Conservation (phyloP, 2,329 filamentous ascomycete species). For the Phialocephala sp. region DNA sequence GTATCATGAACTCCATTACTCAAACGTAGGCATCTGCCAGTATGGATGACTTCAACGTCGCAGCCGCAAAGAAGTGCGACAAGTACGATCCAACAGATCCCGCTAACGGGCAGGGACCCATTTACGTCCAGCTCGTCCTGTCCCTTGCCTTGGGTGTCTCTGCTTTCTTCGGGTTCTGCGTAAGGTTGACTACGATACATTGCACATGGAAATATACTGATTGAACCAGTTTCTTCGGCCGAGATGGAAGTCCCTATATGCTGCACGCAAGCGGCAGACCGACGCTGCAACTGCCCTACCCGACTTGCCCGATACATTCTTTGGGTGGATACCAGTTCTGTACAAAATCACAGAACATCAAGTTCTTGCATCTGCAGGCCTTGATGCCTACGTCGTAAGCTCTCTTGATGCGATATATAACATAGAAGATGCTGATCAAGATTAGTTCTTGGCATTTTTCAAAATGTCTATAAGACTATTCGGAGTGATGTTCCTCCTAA, state of each 20-base stretch:
- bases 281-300: conserved; percentile 68
- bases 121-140: conserved; percentile 70
- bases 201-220: conserved; percentile 35
- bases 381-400: conserved; percentile 89
- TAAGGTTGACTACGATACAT: conserved; percentile 48
- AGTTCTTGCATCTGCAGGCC: conserved; percentile 84
- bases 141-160: conserved; percentile 72
- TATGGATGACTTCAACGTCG: conserved; percentile 23
- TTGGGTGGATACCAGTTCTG: conserved; percentile 91
- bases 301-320: conserved; percentile 79
- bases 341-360: conserved; percentile 88
- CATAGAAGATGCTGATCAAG: conserved; percentile 25
- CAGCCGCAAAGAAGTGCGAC: conserved; percentile 33
- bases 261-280: conserved; percentile 81
- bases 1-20: not conserved
- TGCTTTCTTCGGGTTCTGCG: conserved; percentile 79
- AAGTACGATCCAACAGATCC: conserved; percentile 39
- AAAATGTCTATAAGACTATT: conserved; percentile 92
- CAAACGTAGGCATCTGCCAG: not conserved
- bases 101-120: conserved; percentile 35
- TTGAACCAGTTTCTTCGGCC: conserved; percentile 75
- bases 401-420: not conserved
- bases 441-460: conserved; percentile 87
- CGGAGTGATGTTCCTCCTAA: conserved; percentile 78
- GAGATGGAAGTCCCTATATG: conserved; percentile 90